Base-by-base conservation (phyloP, 306 rosid species). In the Prunus kanzakura region DNA sequence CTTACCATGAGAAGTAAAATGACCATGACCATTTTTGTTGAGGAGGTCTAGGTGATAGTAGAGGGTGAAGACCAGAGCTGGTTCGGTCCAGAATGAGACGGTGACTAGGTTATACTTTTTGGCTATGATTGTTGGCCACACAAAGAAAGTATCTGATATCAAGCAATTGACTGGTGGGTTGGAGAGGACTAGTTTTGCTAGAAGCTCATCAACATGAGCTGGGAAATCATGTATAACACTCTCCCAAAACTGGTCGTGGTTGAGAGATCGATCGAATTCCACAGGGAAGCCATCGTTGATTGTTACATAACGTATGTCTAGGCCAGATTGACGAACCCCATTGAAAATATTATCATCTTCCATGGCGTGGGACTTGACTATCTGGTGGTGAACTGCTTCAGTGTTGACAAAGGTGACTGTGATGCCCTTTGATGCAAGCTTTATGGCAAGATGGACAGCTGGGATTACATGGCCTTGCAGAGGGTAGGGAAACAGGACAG, bases 401-500 rank as follows among this genome's bases (percentile, higher is more conserved):
- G 71, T 74, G 76, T 80, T 80, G 75, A 80, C 69, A 25, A 80
- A 80, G 25, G 83, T 80, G 60, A 80, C 61, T 64, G 83, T 68
- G 79, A 80, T 67, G 11, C 76, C 83, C 16, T 67, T 50, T 10
- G 83, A 67, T 15, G 83, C 83, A 19, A 80, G 76, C 10, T 58
- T 74, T 56, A 68, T 18, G 67, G 83, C 83, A 38, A 80, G 68
- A n/a, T 80, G 18, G 1, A 66, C 38, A 9, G 61, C 6, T 15
- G 83, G 83, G 79, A 58, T 80, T 12, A 80, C 70, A 38, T 80
- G 83, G 64, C 83, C 83, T 82, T 76, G 80, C 29, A 67, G 74
- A 67, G 80, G 60, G 35, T 52, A 56, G 25, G 80, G 6, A 25
- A 76, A 16, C 12, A 76, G 29, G 43, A 67, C 8, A 20, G 74